Evolutionary conservation across 805 yeast genomes (phyloP).

Genomic region (Barnettozyma sp.): DNA sequence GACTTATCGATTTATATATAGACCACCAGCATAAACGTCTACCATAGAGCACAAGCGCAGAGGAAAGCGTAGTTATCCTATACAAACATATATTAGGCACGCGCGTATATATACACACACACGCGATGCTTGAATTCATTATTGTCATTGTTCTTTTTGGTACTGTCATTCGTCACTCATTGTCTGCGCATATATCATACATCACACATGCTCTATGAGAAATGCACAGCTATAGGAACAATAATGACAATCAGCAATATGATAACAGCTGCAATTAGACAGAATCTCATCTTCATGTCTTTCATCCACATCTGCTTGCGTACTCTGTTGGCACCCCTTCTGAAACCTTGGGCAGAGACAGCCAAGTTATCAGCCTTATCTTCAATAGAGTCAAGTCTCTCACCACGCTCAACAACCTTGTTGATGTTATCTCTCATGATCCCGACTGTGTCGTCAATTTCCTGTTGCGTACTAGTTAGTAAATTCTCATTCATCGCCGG

Average conservation of each 20-base stretch:
- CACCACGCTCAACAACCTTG: conserved; percentile 91
- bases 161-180: no score
- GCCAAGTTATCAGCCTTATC: conserved; percentile 91
- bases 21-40: no score
- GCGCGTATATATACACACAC: no score
- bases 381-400: conserved; percentile 84
- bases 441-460: conserved; percentile 93
- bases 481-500: no score
- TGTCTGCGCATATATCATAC: no score
- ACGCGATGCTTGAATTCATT: no score
- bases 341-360: conserved; percentile 87
- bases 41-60: no score
- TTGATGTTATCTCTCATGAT: conserved; percentile 96
- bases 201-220: no score
- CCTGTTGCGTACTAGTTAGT: conserved; percentile 37
- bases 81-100: no score
- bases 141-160: no score
- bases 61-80: no score
- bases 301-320: conserved; percentile 99
- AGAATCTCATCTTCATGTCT: conserved; percentile 92
- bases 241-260: conserved; percentile 78
- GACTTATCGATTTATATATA: no score
- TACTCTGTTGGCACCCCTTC: conserved; percentile 94
- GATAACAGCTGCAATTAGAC: conserved; percentile 74
- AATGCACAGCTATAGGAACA: conserved; percentile 91